A percentile compares a stretch with the other conserved stretches of the same genome.
These are phyloP conservation scores for Xylariaceae sp. DNA, from an alignment of 2,329 filamentous ascomycete genomes.

Conservation along the genomic window DNA sequence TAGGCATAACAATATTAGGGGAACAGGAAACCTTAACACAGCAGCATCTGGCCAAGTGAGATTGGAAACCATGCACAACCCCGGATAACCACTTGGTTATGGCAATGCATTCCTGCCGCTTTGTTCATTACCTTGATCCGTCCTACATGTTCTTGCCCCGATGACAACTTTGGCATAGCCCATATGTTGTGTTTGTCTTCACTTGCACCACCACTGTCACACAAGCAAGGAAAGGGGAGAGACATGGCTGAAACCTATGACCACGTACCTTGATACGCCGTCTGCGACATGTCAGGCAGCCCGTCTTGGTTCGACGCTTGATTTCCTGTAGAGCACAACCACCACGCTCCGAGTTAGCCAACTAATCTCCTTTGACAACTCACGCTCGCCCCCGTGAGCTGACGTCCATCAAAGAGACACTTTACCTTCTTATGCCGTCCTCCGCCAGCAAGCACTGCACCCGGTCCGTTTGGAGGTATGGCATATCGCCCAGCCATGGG, in stretches of 20 bases:
- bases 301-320: slow-evolving; percentile 61
- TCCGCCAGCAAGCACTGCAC: slow-evolving; percentile 44
- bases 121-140: slow-evolving; percentile 7
- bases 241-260: slow-evolving; percentile 4
- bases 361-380: too few relatives aligned
- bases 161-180: background rate
- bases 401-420: slow-evolving; percentile 7
- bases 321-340: slow-evolving; percentile 49
- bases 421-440: slow-evolving; percentile 58
- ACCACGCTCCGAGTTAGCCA: slow-evolving; percentile 6
- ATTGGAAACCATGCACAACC: too few relatives aligned
- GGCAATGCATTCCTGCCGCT: slow-evolving; percentile 1
- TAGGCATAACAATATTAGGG: too few relatives aligned
- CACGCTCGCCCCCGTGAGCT: slow-evolving; percentile 25
- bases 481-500: slow-evolving; percentile 43
- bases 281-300: slow-evolving; percentile 61
- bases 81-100: too few relatives aligned
- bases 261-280: slow-evolving; percentile 59
- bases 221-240: slow-evolving; percentile 2
- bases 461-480: slow-evolving; percentile 47
- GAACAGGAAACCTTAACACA: too few relatives aligned
- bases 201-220: background rate
- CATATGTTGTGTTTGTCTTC: background rate
- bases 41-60: too few relatives aligned
- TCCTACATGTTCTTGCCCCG: background rate